These are phyloP conservation scores for Tricholoma flavovirens DNA, from an alignment of 768 basidiomycete species.

Conservation along the genomic window DNA sequence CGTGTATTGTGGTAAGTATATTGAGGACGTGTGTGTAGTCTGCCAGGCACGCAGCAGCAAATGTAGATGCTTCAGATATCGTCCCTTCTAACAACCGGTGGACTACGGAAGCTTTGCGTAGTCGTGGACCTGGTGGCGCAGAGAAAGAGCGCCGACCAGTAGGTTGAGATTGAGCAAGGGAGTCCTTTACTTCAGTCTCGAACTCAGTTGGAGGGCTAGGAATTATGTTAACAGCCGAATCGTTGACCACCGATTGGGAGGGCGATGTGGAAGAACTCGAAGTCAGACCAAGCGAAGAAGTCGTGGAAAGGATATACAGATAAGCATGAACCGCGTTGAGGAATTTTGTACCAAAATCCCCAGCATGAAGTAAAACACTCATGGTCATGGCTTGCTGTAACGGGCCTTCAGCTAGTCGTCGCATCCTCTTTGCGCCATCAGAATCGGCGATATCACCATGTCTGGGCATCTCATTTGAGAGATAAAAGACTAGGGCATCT, in stretches of 20 bases:
- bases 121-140: conserved; percentile 38
- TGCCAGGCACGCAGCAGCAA: conserved; percentile 54
- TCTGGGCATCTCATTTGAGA: conserved; percentile 69
- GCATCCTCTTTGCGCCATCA: conserved; percentile 42
- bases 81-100: conserved; percentile 46
- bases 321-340: conserved; percentile 79
- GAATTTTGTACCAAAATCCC: conserved; percentile 63
- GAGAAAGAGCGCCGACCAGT: conserved; percentile 43
- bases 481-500: conserved; percentile 65
- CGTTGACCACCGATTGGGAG: conserved; percentile 25
- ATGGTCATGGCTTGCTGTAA: conserved; percentile 40
- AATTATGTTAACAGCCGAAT: conserved; percentile 25
- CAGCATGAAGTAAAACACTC: conserved; percentile 44
- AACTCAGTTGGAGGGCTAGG: conserved; percentile 26
- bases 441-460: conserved; percentile 44
- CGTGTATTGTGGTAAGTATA: conserved; percentile 61
- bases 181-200: conserved; percentile 22
- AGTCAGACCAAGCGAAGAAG: conserved; percentile 52
- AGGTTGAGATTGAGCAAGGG: conserved; percentile 25
- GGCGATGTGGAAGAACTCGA: conserved; percentile 36
- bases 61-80: conserved; percentile 35
- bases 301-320: conserved; percentile 71
- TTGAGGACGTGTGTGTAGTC: conserved; percentile 72
- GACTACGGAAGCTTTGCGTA: conserved; percentile 52
- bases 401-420: conserved; percentile 44